Evolutionary conservation across 352 stramenopile species (phyloP), one percentile per base, ranked within the genome.

Genomic region (Phytophthora boehmeriae): DNA sequence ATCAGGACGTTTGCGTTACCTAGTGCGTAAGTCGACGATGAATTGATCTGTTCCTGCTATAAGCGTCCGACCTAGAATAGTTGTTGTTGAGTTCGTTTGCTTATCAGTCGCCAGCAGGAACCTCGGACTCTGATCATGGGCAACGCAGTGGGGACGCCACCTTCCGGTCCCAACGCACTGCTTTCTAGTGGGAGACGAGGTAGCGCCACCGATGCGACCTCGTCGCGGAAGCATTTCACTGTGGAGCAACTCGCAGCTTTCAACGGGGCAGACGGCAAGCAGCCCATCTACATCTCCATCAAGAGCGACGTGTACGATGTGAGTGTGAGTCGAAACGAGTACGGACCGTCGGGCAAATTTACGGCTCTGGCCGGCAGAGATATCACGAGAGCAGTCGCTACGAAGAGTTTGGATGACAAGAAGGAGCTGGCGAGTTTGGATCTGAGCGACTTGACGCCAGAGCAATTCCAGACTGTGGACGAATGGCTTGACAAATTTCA

Each of bases 291-390:
- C 73, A 76, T 98, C 4, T 91, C 91, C 6, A 53, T 98, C 5
- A 75, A 83, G 55, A 93, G 94, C 22, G 93, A 92, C 14, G 89
- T 99, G 2, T 99, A 97, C 78, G 94, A 99, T 75, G 94, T 98
- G 22, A 95, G 76, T 22, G 74, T 77, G 17, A 91, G 86, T 55
- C 59, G 77, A 22, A 78, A 97, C 42, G 85, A 96, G 62, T 99
- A 98, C 66, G 95, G 94, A 28, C 81, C 87, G 8, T 82, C 75
- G n/a, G 94, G 93, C 19, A 75, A 78, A 10, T 96, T 97, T 59
- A 73, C 89, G 59, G 57, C 78, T 8, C 93, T 98, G 66, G 92
- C 95, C 6, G 95, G 95, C 5, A 87, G 87, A 56, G 95, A 99
- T 59, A 90, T 92, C 57, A 97, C 92, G 4, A 80, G 82, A 20